phyloP scores from a whole-genome alignment of 192 early-diverging fungal species.

The Entomortierella chlamydospora region DNA sequence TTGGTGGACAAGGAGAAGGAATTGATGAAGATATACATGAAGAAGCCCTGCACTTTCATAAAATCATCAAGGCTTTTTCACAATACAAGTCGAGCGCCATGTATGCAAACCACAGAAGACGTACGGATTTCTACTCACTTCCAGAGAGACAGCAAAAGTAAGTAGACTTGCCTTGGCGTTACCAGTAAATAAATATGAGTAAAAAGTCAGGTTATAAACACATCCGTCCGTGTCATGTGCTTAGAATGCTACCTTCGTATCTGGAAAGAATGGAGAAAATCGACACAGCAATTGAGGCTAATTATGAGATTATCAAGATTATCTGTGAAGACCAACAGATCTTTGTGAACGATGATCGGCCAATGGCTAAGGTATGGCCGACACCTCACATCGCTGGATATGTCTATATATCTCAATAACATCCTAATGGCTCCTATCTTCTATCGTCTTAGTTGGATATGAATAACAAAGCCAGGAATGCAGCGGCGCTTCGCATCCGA shows the following conservation, averaged over 20 bases:
- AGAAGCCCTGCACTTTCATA: slow-evolving; percentile 61
- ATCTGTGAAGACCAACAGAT: slow-evolving; percentile 60
- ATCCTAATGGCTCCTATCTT: neutral
- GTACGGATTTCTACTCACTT: slow-evolving; percentile 69
- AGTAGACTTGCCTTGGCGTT: neutral
- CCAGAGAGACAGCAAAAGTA: slow-evolving; percentile 71
- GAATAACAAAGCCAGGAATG: slow-evolving; percentile 28
- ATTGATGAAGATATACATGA: slow-evolving; percentile 36
- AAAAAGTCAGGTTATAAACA: no score
- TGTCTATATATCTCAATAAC: no score
- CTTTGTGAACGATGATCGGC: slow-evolving; percentile 57
- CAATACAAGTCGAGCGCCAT: slow-evolving; percentile 71
- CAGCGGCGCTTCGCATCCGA: slow-evolving; percentile 43
- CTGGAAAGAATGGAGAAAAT: slow-evolving; percentile 72
- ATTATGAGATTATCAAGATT: slow-evolving; percentile 66
- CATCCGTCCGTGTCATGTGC: neutral
- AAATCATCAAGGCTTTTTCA: slow-evolving; percentile 68
- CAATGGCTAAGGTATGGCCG: slow-evolving; percentile 22
- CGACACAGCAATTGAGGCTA: slow-evolving; percentile 70
- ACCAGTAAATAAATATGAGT: no score
- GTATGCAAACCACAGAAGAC: slow-evolving; percentile 70
- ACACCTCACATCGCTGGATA: neutral
- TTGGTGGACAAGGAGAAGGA: neutral
- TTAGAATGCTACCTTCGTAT: slow-evolving; percentile 61
- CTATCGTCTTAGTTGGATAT: slow-evolving; percentile 19